A percentile compares a stretch with the other conserved stretches of the same genome.
Conservation (phyloP, 805 yeast species). For the Cyberlindnera petersonii region DNA sequence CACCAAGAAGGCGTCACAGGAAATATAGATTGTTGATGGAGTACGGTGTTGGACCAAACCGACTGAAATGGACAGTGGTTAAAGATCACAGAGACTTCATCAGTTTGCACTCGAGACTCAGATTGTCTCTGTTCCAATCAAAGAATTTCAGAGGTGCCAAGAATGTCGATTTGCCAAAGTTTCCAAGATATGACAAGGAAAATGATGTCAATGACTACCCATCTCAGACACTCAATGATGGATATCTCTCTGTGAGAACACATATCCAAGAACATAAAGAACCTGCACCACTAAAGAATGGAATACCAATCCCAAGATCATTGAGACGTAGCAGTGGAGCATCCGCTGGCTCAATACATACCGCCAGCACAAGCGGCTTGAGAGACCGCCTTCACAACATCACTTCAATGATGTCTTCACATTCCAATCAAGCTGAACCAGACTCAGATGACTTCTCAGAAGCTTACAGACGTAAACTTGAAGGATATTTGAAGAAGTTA, state of each 20-base stretch:
- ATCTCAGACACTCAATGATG: slow-evolving; percentile 22
- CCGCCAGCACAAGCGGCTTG: slow-evolving; percentile 11
- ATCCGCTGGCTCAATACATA: slow-evolving; percentile 5
- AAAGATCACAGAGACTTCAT: slow-evolving; percentile 69
- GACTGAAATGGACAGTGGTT: slow-evolving; percentile 76
- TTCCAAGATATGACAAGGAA: slow-evolving; percentile 28
- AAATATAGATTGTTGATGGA: slow-evolving; percentile 71
- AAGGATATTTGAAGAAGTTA: slow-evolving; percentile 62
- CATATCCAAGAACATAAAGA: background rate
- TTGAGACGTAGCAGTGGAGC: background rate
- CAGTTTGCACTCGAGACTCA: slow-evolving; percentile 66
- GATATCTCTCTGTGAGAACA: slow-evolving; percentile 18
- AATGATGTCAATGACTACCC: slow-evolving; percentile 1
- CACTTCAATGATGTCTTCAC: slow-evolving; percentile 17
- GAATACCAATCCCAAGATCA: background rate
- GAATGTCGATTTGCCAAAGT: slow-evolving; percentile 34
- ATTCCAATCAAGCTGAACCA: slow-evolving; percentile 1
- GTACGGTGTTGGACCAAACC: slow-evolving; percentile 80
- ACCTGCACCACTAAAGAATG: background rate
- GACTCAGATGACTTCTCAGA: slow-evolving; percentile 5
- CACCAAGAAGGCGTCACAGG: slow-evolving; percentile 29
- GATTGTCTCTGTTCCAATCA: slow-evolving; percentile 44
- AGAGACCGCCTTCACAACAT: slow-evolving; percentile 17
- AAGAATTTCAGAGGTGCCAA: slow-evolving; percentile 24
- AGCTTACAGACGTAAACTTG: slow-evolving; percentile 42